phyloP scores from a whole-genome alignment of 2,329 filamentous ascomycete genomes.

The Scorias spongiosa region DNA sequence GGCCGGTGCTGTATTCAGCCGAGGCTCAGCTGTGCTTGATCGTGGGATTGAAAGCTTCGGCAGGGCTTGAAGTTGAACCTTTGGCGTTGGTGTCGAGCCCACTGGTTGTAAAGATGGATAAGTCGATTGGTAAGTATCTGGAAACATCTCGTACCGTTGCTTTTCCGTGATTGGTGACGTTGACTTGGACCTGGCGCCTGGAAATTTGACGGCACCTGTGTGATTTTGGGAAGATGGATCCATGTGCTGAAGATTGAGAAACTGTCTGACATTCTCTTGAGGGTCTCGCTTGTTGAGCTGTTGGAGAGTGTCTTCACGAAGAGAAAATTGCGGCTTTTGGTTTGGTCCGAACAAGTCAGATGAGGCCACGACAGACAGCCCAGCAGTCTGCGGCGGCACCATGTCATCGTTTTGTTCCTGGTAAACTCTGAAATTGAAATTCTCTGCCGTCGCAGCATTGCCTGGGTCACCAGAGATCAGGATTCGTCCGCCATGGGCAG shows the following conservation, averaged over 20 bases:
- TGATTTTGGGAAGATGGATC: conserved; percentile 28
- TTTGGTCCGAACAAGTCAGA: conserved; percentile 75
- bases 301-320: conserved; percentile 60
- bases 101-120: conserved; percentile 23
- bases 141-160: conserved; percentile 23
- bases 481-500: conserved; percentile 50
- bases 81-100: conserved; percentile 24
- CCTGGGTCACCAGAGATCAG: conserved; percentile 67
- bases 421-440: conserved; percentile 37
- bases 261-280: conserved; percentile 85
- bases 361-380: conserved; percentile 63
- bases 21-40: conserved; percentile 21
- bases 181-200: conserved; percentile 8
- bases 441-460: conserved; percentile 50
- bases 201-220: conserved; percentile 32
- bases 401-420: conserved; percentile 52
- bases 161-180: conserved; percentile 13
- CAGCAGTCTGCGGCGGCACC: conserved; percentile 32
- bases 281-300: conserved; percentile 60
- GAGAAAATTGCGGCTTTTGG: conserved; percentile 43
- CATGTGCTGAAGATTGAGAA: conserved; percentile 69
- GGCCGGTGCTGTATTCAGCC: conserved; percentile 12
- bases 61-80: conserved; percentile 37
- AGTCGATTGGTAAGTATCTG: conserved; percentile 15
- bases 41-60: conserved; percentile 43